These are phyloP conservation scores for Xylaria sp. DNA, from an alignment of 2,329 filamentous ascomycete genomes.

Conservation along the genomic window DNA sequence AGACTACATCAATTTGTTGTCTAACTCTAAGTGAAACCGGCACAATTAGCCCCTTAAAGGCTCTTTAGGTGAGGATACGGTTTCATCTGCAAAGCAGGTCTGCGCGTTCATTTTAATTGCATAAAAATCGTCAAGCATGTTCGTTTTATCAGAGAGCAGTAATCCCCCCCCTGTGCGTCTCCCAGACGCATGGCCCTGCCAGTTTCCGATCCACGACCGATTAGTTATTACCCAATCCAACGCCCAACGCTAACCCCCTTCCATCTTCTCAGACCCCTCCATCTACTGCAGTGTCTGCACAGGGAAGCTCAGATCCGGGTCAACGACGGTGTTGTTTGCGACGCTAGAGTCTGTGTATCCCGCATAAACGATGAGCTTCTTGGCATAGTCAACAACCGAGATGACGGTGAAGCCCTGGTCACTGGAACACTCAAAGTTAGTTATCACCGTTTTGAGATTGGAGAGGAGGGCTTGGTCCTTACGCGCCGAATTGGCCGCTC, in stretches of 20 bases:
- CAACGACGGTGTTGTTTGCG: conserved; percentile 55
- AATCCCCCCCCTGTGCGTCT: background rate
- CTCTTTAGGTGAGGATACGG: background rate
- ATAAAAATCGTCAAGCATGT: background rate
- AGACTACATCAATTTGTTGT: background rate
- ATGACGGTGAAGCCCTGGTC: conserved; percentile 65
- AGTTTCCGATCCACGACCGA: background rate
- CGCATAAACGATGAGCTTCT: conserved; percentile 60
- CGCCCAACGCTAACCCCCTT: background rate
- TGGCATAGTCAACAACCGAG: conserved; percentile 58
- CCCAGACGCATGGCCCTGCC: background rate
- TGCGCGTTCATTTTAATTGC: background rate
- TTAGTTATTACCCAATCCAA: background rate
- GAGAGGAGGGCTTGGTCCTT: background rate
- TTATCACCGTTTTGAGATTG: background rate
- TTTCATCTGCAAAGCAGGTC: background rate
- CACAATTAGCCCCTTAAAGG: background rate
- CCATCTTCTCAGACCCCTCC: background rate
- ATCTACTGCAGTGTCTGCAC: conserved; percentile 39
- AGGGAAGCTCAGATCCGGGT: conserved; percentile 55
- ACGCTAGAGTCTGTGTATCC: conserved; percentile 64
- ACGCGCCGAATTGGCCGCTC: conserved; percentile 64
- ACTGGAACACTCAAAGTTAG: background rate
- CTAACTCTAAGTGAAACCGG: background rate
- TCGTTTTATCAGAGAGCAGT: background rate